phyloP scores from a whole-genome alignment of 345 rosid species.

The Laguncularia racemosa region DNA sequence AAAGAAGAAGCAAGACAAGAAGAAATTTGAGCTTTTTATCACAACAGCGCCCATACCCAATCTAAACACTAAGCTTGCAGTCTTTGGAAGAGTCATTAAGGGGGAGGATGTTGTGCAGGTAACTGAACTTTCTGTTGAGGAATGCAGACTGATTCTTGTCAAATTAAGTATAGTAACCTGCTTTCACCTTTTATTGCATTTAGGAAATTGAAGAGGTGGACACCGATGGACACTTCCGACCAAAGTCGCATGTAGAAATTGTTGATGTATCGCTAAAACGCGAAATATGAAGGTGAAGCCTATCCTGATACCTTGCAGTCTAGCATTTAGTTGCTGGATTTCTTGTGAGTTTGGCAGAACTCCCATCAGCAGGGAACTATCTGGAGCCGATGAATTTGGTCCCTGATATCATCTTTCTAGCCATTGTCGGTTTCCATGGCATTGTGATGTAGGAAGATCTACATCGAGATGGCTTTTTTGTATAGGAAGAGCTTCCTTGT shows the following conservation, averaged over 20 bases:
- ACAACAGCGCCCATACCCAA: slow-evolving; percentile 79
- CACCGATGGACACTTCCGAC: slow-evolving; percentile 75
- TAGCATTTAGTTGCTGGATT: no score
- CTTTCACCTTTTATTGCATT: slow-evolving; percentile 1
- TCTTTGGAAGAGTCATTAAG: slow-evolving; percentile 65
- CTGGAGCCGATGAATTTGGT: no score
- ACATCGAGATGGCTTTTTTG: no score
- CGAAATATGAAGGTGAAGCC: slow-evolving; percentile 24
- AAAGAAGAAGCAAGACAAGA: slow-evolving; percentile 31
- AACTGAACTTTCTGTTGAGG: neutral
- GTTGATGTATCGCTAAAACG: slow-evolving; percentile 38
- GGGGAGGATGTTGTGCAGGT: slow-evolving; percentile 84
- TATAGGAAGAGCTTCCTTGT: no score
- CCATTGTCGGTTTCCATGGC: no score
- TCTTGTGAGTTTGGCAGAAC: no score
- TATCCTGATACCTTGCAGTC: no score
- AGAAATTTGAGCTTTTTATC: slow-evolving; percentile 54
- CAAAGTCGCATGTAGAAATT: slow-evolving; percentile 58
- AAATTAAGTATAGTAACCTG: neutral
- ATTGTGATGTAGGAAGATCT: no score
- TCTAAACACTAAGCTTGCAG: slow-evolving; percentile 48
- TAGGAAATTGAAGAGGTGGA: slow-evolving; percentile 93
- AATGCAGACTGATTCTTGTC: neutral
- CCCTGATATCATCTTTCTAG: no score
- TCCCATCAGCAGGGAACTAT: no score